Conservation (phyloP, 768 basidiomycete species). For the Boletus sensibilis region DNA sequence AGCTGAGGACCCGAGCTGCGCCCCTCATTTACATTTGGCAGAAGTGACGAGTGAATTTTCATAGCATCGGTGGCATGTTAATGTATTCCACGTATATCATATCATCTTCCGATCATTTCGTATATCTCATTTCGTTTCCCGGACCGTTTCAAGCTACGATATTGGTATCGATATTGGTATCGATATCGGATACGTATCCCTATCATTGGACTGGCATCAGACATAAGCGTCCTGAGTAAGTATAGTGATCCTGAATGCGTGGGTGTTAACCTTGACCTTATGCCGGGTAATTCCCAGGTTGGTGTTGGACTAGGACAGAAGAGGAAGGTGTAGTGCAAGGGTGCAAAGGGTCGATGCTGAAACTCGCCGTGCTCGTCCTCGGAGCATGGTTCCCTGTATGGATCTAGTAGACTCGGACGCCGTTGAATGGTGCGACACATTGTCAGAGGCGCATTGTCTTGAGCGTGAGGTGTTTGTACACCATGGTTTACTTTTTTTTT, state of each 20-base stretch:
- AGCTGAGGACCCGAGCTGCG: not conserved
- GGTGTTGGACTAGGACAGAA: constrained; percentile 10
- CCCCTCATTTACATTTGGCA: not conserved
- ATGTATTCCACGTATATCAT: constrained; percentile 30
- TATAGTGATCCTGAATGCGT: not conserved
- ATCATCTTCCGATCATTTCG: constrained; percentile 25
- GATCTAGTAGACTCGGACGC: not conserved
- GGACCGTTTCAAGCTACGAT: constrained; percentile 13
- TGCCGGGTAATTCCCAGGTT: not conserved
- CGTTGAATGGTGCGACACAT: not conserved
- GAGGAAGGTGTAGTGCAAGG: constrained; percentile 11
- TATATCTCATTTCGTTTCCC: constrained; percentile 16
- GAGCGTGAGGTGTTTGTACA: not conserved
- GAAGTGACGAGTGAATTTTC: not conserved
- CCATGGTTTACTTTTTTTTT: not conserved
- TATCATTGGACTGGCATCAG: constrained; percentile 22
- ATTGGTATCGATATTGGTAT: constrained; percentile 23
- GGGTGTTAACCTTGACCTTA: constrained; percentile 21
- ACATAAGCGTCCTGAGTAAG: constrained; percentile 15
- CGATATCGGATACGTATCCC: constrained; percentile 20
- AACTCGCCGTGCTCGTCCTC: constrained; percentile 1
- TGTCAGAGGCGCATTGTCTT: constrained; percentile 15
- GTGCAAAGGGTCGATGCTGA: constrained; percentile 8
- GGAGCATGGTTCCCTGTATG: not conserved
- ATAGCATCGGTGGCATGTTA: constrained; percentile 7